Evolutionary conservation across 2,329 filamentous ascomycete species (phyloP).

Genomic region (Alternaria triticimaculans): DNA sequence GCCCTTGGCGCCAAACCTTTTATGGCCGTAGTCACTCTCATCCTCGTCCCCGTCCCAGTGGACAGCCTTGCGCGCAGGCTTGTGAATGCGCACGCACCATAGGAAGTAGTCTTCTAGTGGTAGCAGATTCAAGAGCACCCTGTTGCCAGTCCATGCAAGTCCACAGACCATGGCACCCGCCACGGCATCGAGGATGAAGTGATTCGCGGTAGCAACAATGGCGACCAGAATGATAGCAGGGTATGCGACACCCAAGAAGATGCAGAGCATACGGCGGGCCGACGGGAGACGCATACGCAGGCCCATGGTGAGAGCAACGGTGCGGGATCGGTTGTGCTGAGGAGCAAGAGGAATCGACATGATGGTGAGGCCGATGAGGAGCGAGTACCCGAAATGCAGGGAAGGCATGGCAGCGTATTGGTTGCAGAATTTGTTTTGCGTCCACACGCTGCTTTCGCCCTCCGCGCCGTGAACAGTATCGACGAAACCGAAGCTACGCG

Average conservation of each 20-base stretch:
- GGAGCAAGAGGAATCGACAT: constrained; percentile 68
- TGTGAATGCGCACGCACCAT: constrained; percentile 68
- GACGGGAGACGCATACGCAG: constrained; percentile 52
- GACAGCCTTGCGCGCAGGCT: constrained; percentile 54
- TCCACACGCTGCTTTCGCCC: constrained; percentile 73
- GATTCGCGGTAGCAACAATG: constrained; percentile 75
- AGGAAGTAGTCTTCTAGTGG: constrained; percentile 73
- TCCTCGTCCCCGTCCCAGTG: constrained; percentile 29
- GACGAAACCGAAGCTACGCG: constrained; percentile 66
- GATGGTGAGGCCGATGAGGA: constrained; percentile 74
- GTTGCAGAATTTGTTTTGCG: constrained; percentile 75
- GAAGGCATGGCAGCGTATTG: constrained; percentile 81
- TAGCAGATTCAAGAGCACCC: constrained; percentile 66
- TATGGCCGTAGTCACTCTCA: constrained; percentile 9
- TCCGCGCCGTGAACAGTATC: constrained; percentile 64
- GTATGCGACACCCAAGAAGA: constrained; percentile 66
- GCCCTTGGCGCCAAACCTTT: constrained; percentile 21
- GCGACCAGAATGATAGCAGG: constrained; percentile 69
- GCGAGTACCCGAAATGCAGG: constrained; percentile 76
- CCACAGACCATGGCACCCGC: constrained; percentile 71
- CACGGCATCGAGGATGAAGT: constrained; percentile 74
- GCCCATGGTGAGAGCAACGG: constrained; percentile 31
- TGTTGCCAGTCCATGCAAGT: constrained; percentile 66
- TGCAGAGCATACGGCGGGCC: constrained; percentile 59
- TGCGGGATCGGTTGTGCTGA: constrained; percentile 56